Evolutionary conservation across 2,329 filamentous ascomycete species (phyloP).

Genomic region (Dactylella cylindrospora): DNA sequence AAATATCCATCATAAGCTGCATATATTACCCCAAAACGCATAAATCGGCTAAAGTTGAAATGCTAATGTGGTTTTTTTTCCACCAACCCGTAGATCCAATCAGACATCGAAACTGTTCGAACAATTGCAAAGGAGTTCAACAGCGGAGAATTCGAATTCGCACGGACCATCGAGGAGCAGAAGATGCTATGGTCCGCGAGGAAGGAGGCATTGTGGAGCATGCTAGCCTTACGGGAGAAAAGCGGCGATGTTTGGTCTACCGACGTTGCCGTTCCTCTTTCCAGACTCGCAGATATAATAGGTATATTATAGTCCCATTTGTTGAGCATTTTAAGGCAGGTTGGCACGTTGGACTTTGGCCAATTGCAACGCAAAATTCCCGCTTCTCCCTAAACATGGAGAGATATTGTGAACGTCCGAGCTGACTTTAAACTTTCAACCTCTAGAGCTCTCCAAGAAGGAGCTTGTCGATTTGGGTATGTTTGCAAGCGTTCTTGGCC

Average conservation of each 20-base stretch:
- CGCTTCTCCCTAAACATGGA: not conserved
- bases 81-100: conserved; percentile 55
- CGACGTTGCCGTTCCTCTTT: conserved; percentile 82
- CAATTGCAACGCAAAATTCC: conserved; percentile 14
- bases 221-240: conserved; percentile 65
- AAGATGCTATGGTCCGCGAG: conserved; percentile 78
- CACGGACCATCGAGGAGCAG: conserved; percentile 68
- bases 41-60: conserved; percentile 31
- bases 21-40: conserved; percentile 30
- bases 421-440: conserved; percentile 7
- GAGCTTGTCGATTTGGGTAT: conserved; percentile 83
- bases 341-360: conserved; percentile 22
- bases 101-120: conserved; percentile 69
- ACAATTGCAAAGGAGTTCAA: conserved; percentile 64
- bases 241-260: conserved; percentile 77
- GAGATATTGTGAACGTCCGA: too few relatives aligned
- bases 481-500: conserved; percentile 83
- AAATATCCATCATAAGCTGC: conserved; percentile 36
- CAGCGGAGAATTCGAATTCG: conserved; percentile 70
- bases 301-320: conserved; percentile 50
- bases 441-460: conserved; percentile 77
- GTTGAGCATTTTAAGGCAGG: too few relatives aligned
- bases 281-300: conserved; percentile 70
- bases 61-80: not conserved
- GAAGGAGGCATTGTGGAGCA: conserved; percentile 81